These are phyloP conservation scores for Salix caprea DNA, from an alignment of 345 rosid species.

Conservation along the genomic window DNA sequence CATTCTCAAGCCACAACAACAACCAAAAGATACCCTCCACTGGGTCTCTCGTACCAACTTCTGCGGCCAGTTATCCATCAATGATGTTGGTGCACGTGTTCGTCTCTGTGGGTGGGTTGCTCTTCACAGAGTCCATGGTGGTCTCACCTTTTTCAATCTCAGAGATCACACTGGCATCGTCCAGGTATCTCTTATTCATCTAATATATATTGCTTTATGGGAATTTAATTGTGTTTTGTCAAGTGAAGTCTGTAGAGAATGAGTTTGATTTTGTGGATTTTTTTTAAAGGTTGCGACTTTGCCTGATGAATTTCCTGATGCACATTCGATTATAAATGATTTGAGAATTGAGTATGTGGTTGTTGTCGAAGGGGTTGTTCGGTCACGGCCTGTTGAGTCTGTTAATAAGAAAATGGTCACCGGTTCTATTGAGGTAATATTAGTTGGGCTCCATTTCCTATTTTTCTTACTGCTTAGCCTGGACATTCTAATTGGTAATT, in stretches of 20 bases:
- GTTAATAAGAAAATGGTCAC: conserved; percentile 84
- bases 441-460: too few relatives aligned
- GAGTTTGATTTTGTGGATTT: background rate
- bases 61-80: conserved; percentile 61
- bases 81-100: conserved; percentile 73
- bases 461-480: background rate
- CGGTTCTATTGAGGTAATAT: conserved; percentile 64
- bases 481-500: background rate
- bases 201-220: background rate
- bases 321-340: conserved; percentile 60
- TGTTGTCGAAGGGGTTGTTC: conserved; percentile 70
- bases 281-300: conserved; percentile 58
- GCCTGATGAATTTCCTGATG: conserved; percentile 79
- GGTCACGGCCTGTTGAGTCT: conserved; percentile 67
- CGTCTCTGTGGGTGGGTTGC: conserved; percentile 98
- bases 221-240: background rate
- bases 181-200: conserved; percentile 43
- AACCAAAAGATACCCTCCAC: conserved; percentile 31
- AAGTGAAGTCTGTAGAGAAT: background rate
- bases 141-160: conserved; percentile 85
- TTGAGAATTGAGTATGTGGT: conserved; percentile 83
- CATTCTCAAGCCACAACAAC: conserved; percentile 1
- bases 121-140: conserved; percentile 80
- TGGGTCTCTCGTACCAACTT: conserved; percentile 69
- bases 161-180: conserved; percentile 94